phyloP scores from a whole-genome alignment of 768 basidiomycete genomes.

The Mycena belliarum region DNA sequence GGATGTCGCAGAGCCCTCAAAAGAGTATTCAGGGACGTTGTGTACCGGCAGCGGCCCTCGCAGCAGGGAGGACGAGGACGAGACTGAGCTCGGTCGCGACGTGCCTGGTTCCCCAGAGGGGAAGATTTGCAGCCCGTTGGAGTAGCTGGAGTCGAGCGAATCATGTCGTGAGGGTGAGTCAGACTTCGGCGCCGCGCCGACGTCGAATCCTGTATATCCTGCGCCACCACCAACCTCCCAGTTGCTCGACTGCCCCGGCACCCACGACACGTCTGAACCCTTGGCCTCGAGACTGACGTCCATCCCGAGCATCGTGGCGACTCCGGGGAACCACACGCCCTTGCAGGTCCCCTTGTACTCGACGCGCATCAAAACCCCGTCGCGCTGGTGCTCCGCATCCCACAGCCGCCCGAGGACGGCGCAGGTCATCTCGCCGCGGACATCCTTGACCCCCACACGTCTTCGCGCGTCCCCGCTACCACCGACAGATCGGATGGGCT shows the following conservation, averaged over 20 bases:
- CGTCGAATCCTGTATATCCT: conserved; percentile 74
- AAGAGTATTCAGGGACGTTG: conserved; percentile 71
- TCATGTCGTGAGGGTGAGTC: conserved; percentile 43
- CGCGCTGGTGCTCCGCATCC: conserved; percentile 38
- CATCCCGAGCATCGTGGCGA: conserved; percentile 78
- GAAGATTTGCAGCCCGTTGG: conserved; percentile 23
- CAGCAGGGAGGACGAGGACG: conserved; percentile 65
- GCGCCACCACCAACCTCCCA: conserved; percentile 67
- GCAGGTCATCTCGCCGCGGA: conserved; percentile 67
- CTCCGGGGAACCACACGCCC: conserved; percentile 81
- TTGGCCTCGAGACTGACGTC: conserved; percentile 71
- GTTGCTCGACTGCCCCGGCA: conserved; percentile 43
- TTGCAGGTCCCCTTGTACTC: conserved; percentile 75
- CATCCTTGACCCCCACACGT: conserved; percentile 69
- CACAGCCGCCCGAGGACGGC: conserved; percentile 52
- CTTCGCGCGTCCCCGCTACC: conserved; percentile 53
- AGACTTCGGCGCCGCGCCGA: conserved; percentile 42
- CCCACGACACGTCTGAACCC: conserved; percentile 71
- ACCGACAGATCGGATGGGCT: conserved; percentile 51
- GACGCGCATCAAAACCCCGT: conserved; percentile 63
- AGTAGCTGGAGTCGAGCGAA: conserved; percentile 47
- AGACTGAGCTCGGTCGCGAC: conserved; percentile 41
- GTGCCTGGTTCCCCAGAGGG: conserved; percentile 22
- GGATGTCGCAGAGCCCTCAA: conserved; percentile 54
- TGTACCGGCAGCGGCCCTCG: conserved; percentile 72